A percentile compares a stretch with the other conserved stretches of the same genome.
These are phyloP conservation scores for Chloris gayana DNA, from an alignment of 176 grass and related monocot species.

Conservation along the genomic window DNA sequence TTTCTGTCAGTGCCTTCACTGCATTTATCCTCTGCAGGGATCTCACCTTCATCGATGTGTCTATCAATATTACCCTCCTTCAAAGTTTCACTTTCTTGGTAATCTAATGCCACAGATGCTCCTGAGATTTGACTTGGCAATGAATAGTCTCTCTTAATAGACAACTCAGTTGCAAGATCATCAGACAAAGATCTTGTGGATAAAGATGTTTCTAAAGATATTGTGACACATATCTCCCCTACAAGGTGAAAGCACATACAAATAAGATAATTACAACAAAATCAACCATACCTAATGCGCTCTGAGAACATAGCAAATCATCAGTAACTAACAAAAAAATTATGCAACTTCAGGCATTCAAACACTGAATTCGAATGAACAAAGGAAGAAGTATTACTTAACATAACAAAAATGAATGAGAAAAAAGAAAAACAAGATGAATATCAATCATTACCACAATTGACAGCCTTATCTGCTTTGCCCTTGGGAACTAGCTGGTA, in stretches of 20 bases:
- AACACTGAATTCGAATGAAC: constrained; percentile 31
- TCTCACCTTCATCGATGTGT: constrained; percentile 31
- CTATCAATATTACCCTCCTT: constrained; percentile 41
- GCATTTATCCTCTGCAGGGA: constrained; percentile 30
- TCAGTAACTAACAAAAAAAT: constrained; percentile 2
- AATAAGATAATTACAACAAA: constrained; percentile 36
- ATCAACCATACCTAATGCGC: neutral
- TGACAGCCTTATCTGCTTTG: constrained; percentile 67
- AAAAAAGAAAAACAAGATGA: constrained; percentile 9
- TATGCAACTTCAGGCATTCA: constrained; percentile 25
- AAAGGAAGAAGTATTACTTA: constrained; percentile 11
- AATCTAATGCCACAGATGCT: constrained; percentile 37
- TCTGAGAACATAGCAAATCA: neutral
- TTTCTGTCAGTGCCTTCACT: constrained; percentile 14
- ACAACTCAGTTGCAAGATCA: constrained; percentile 34
- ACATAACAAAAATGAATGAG: constrained; percentile 21
- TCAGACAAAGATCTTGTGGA: constrained; percentile 46
- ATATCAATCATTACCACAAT: constrained; percentile 61
- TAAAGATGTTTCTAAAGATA: constrained; percentile 61
- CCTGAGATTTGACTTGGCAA: constrained; percentile 42
- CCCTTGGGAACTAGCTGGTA: constrained; percentile 74
- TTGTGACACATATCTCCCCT: constrained; percentile 80
- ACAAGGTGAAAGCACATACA: constrained; percentile 35
- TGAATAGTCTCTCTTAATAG: constrained; percentile 47
- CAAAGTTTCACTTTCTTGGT: constrained; percentile 42